A percentile compares a stretch with the other conserved stretches of the same genome.
phyloP scores from a whole-genome alignment of 345 rosid genomes.

The Mercurialis annua region DNA sequence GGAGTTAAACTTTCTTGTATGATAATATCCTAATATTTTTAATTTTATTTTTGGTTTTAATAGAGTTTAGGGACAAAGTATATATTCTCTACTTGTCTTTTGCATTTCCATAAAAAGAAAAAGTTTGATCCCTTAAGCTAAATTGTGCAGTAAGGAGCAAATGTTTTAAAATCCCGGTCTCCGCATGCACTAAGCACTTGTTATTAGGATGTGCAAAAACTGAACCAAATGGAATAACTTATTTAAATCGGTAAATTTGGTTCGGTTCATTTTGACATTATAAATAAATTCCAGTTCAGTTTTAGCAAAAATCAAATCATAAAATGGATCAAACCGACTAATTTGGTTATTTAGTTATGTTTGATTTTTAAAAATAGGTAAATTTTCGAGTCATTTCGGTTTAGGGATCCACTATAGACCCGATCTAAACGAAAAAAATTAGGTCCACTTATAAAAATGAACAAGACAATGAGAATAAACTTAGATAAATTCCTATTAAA shows the following conservation, averaged over 20 bases:
- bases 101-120: not conserved
- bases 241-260: not conserved
- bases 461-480: slow-evolving; percentile 11
- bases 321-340: too few species aligned
- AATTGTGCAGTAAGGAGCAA: not conserved
- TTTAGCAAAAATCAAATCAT: too few species aligned
- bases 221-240: not conserved
- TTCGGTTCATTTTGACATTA: not conserved
- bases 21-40: not conserved
- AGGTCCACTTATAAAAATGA: slow-evolving; percentile 2
- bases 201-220: not conserved
- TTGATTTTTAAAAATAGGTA: too few species aligned
- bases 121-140: not conserved
- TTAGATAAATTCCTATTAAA: slow-evolving; percentile 6
- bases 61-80: slow-evolving; percentile 12
- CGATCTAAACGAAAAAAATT: not conserved
- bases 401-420: too few species aligned
- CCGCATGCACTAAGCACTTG: not conserved
- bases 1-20: not conserved
- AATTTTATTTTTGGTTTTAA: too few species aligned
- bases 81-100: not conserved
- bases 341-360: too few species aligned
- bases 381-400: too few species aligned
- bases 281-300: too few species aligned
- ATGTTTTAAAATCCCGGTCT: slow-evolving; percentile 1